phyloP scores from a whole-genome alignment of 768 basidiomycete genomes.

The Mycena metata region DNA sequence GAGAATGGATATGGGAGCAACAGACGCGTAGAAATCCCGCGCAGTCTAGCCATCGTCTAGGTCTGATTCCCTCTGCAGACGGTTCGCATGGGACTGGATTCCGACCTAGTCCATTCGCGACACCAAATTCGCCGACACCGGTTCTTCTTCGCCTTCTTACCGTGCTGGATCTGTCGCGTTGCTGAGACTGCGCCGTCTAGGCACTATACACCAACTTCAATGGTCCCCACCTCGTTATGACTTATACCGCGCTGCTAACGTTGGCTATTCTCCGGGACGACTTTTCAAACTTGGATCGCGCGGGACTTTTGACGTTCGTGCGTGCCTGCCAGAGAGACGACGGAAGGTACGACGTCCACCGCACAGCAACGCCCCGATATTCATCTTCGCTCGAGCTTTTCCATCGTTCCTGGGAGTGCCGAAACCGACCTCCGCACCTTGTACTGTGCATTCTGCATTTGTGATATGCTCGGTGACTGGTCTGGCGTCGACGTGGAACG shows the following conservation, averaged over 20 bases:
- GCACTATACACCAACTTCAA: conserved; percentile 65
- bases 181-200: conserved; percentile 37
- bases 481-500: conserved; percentile 73
- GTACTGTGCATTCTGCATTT: conserved; percentile 91
- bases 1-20: conserved; percentile 91
- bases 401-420: conserved; percentile 72
- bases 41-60: not conserved
- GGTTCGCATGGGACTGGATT: conserved; percentile 78
- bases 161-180: not conserved
- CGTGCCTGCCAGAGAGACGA: conserved; percentile 80
- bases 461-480: conserved; percentile 85
- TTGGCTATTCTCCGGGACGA: conserved; percentile 92
- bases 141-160: conserved; percentile 31
- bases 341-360: conserved; percentile 74
- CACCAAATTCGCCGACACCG: conserved; percentile 43
- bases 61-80: conserved; percentile 50
- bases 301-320: conserved; percentile 77
- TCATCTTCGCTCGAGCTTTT: conserved; percentile 65
- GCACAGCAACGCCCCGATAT: conserved; percentile 1
- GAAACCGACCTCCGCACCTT: conserved; percentile 87
- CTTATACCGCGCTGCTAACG: conserved; percentile 89
- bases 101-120: conserved; percentile 81
- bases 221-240: conserved; percentile 90
- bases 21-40: conserved; percentile 66
- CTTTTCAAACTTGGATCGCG: conserved; percentile 76